Conservation (phyloP, 345 rosid genomes). For the Erucastrum elatum region DNA sequence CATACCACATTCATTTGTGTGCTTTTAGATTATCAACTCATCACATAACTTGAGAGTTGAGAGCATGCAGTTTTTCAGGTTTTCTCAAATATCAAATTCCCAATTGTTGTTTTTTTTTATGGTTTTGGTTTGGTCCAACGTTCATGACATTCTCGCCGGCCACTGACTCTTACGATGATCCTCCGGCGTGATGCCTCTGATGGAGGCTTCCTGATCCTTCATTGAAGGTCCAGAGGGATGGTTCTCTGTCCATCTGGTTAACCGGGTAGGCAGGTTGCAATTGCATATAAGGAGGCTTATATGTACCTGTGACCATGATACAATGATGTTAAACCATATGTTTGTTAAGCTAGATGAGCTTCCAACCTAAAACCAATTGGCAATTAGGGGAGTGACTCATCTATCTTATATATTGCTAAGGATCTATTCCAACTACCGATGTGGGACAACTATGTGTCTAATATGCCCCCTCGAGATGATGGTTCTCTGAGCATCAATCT, state of each 20-base stretch:
- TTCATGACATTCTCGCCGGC: conserved; percentile 24
- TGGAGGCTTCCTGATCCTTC: conserved; percentile 60
- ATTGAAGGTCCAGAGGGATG: conserved; percentile 46
- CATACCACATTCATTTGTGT: conserved; percentile 11
- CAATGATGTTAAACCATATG: no score
- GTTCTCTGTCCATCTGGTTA: conserved; percentile 68
- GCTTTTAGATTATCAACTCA: conserved; percentile 40
- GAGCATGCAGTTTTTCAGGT: conserved; percentile 25
- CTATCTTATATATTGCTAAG: no score
- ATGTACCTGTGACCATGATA: conserved; percentile 10
- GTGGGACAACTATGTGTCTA: no score
- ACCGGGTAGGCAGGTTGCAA: conserved; percentile 46
- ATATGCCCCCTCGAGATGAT: no score
- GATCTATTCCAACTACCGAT: no score
- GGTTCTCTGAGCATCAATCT: no score
- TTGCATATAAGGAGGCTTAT: conserved; percentile 55
- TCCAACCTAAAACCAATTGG: no score
- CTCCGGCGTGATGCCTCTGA: conserved; percentile 68
- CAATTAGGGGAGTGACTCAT: no score
- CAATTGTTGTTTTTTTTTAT: conserved; percentile 8
- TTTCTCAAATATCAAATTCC: conserved; percentile 34
- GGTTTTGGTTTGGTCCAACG: conserved; percentile 19
- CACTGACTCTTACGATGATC: conserved; percentile 47
- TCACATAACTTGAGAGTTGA: conserved; percentile 47
- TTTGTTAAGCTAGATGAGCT: no score